These are phyloP conservation scores for Pyrenula massariospora DNA, from an alignment of 495 filamentous ascomycete species.

Conservation along the genomic window DNA sequence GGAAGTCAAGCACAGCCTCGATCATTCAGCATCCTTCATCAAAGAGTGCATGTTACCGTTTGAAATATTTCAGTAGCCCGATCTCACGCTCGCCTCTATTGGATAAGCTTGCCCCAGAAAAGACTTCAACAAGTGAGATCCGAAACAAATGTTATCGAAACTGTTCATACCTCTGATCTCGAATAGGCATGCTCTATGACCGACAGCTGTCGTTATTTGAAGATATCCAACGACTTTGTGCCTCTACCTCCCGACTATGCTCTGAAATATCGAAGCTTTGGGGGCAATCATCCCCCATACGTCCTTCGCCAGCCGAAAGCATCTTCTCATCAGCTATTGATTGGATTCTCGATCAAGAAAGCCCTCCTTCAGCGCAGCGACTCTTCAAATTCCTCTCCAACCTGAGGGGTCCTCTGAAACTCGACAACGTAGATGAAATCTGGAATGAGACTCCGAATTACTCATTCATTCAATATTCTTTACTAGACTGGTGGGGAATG, in stretches of 20 bases:
- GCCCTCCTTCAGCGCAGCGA: not conserved
- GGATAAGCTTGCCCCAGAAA: not conserved
- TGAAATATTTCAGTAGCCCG: not conserved
- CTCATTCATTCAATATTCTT: not conserved
- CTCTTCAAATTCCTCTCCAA: not conserved
- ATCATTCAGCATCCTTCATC: not conserved
- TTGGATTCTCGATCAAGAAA: not conserved
- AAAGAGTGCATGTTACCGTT: not conserved
- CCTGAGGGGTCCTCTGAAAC: not conserved
- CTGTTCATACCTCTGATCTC: not conserved
- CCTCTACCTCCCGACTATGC: not conserved
- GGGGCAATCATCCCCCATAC: not conserved
- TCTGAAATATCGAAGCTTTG: not conserved
- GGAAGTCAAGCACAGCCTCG: not conserved
- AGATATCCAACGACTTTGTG: not conserved
- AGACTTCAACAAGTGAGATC: not conserved
- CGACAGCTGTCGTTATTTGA: not conserved
- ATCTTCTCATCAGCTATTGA: not conserved
- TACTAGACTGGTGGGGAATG: not conserved
- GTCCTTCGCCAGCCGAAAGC: not conserved
- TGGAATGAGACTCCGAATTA: not conserved
- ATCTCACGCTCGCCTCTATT: not conserved
- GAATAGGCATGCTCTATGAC: not conserved
- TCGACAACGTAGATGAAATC: not conserved
- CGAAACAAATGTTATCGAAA: not conserved